These are phyloP conservation scores for Polygonum aviculare DNA, from an alignment of 148 eudicot genomes.

Conservation along the genomic window DNA sequence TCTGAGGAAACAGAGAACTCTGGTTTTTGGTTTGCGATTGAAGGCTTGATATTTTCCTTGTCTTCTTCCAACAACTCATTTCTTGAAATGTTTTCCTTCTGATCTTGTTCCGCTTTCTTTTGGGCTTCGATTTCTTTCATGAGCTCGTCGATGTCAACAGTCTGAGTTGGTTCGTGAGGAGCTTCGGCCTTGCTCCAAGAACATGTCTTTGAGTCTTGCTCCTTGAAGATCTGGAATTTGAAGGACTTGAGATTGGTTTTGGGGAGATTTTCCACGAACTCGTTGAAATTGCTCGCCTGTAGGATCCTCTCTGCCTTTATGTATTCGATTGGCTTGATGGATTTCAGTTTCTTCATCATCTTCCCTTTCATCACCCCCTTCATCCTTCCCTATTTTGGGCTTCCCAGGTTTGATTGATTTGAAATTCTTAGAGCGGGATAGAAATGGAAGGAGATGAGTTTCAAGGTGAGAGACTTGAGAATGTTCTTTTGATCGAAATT, in stretches of 20 bases:
- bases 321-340: slow-evolving; percentile 57
- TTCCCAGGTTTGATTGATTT: not conserved
- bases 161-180: slow-evolving; percentile 14
- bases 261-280: slow-evolving; percentile 29
- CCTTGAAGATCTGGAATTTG: slow-evolving; percentile 9
- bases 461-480: not conserved
- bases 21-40: slow-evolving; percentile 1
- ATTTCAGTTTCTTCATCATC: slow-evolving; percentile 68
- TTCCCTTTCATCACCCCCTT: slow-evolving; percentile 71
- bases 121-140: slow-evolving; percentile 45
- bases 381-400: slow-evolving; percentile 24
- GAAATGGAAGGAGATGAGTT: not conserved
- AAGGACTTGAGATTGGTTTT: slow-evolving; percentile 29
- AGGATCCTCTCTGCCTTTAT: slow-evolving; percentile 58
- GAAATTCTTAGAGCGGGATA: not conserved
- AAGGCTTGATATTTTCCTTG: slow-evolving; percentile 51
- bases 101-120: slow-evolving; percentile 15
- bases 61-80: slow-evolving; percentile 17
- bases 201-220: slow-evolving; percentile 10
- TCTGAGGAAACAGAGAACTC: slow-evolving; percentile 7
- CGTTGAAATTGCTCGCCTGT: slow-evolving; percentile 44
- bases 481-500: not conserved
- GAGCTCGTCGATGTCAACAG: slow-evolving; percentile 21
- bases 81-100: not conserved
- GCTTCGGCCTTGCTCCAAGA: not conserved